These are phyloP conservation scores for Geoglossum cookeanum DNA, from an alignment of 2,329 filamentous ascomycete genomes.

Conservation along the genomic window DNA sequence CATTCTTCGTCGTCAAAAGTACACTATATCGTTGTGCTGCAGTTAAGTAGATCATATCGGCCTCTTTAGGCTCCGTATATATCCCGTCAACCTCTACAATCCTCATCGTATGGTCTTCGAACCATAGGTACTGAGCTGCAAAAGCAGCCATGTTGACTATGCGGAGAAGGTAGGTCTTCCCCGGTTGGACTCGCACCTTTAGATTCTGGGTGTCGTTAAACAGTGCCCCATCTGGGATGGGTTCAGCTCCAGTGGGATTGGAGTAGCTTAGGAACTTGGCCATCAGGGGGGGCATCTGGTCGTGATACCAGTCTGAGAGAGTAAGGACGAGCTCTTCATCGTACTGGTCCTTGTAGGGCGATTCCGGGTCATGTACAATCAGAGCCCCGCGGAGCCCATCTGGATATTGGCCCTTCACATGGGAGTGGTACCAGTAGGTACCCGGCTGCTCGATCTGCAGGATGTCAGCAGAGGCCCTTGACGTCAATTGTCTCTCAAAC, in stretches of 20 bases:
- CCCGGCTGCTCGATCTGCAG: slow-evolving; percentile 40
- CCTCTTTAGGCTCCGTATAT: slow-evolving; percentile 38
- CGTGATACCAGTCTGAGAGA: slow-evolving; percentile 57
- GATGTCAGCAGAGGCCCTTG: slow-evolving; percentile 8
- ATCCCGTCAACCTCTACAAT: slow-evolving; percentile 55
- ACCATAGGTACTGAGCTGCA: slow-evolving; percentile 50
- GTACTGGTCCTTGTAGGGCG: slow-evolving; percentile 32
- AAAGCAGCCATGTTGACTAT: slow-evolving; percentile 54
- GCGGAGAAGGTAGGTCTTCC: slow-evolving; percentile 43
- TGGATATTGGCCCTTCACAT: slow-evolving; percentile 43
- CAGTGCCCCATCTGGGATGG: slow-evolving; percentile 43
- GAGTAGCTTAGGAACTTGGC: slow-evolving; percentile 33
- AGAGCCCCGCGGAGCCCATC: slow-evolving; percentile 51
- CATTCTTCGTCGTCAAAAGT: slow-evolving; percentile 40
- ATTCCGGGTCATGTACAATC: slow-evolving; percentile 41
- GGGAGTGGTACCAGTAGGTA: slow-evolving; percentile 59
- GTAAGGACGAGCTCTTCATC: slow-evolving; percentile 44
- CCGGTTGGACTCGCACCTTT: slow-evolving; percentile 26
- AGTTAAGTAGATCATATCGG: slow-evolving; percentile 43
- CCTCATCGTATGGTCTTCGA: slow-evolving; percentile 46
- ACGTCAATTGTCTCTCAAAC: not conserved
- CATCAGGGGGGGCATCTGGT: slow-evolving; percentile 30
- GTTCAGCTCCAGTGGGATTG: slow-evolving; percentile 42
- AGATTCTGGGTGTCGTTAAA: slow-evolving; percentile 40
- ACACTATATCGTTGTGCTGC: slow-evolving; percentile 55